These are phyloP conservation scores for Penicillium argentinense DNA, from an alignment of 495 filamentous ascomycete genomes.

Conservation along the genomic window DNA sequence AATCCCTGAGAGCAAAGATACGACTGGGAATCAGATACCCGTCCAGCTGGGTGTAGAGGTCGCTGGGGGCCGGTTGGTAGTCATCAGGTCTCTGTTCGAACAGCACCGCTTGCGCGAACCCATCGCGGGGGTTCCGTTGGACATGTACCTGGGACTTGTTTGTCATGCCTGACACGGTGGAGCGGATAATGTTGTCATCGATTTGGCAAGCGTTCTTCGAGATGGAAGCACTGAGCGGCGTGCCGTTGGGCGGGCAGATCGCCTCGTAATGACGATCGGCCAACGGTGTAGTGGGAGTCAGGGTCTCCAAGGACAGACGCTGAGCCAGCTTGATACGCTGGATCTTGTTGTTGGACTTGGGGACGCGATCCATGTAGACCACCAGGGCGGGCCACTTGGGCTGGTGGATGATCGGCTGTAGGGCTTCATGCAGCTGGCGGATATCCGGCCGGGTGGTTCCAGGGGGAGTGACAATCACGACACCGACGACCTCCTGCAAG, in stretches of 20 bases:
- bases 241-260: slow-evolving; percentile 33
- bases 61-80: background rate
- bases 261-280: slow-evolving; percentile 35
- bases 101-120: slow-evolving; percentile 17
- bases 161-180: background rate
- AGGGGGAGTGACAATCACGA: slow-evolving; percentile 35
- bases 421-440: slow-evolving; percentile 33
- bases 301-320: slow-evolving; percentile 28
- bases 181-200: slow-evolving; percentile 6
- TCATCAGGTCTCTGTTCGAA: slow-evolving; percentile 8
- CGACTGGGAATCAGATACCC: slow-evolving; percentile 34
- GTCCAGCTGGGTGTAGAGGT: slow-evolving; percentile 18
- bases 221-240: slow-evolving; percentile 26
- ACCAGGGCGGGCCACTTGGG: slow-evolving; percentile 42
- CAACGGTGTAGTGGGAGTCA: slow-evolving; percentile 28
- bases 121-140: slow-evolving; percentile 14
- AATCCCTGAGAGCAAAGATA: slow-evolving; percentile 19
- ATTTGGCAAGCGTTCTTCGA: slow-evolving; percentile 14
- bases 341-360: slow-evolving; percentile 45
- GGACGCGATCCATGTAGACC: slow-evolving; percentile 44
- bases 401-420: slow-evolving; percentile 33
- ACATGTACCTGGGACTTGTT: slow-evolving; percentile 8
- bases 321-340: slow-evolving; percentile 41
- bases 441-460: slow-evolving; percentile 31
- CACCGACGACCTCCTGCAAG: slow-evolving; percentile 46